Conservation (phyloP, 1,139 yeast species). For the Suzukiozyma palmioleophila region DNA sequence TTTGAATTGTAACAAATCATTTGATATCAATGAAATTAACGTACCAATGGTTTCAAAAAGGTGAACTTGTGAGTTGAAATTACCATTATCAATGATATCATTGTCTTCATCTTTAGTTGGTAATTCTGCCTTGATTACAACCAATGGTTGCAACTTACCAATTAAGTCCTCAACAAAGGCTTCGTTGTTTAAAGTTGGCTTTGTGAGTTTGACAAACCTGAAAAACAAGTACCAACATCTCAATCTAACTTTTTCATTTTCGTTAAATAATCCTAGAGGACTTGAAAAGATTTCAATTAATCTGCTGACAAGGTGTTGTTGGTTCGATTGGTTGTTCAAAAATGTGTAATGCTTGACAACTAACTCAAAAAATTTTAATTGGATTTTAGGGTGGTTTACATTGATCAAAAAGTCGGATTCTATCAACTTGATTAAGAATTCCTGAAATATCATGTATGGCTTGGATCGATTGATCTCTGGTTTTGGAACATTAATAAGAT, state of each 20-base stretch:
- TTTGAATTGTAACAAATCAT: conserved; percentile 25
- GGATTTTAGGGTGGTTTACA: conserved; percentile 73
- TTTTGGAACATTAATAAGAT: conserved; percentile 64
- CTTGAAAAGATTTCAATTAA: conserved; percentile 77
- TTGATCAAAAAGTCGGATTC: conserved; percentile 48
- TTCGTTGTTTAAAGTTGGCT: conserved; percentile 43
- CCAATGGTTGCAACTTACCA: conserved; percentile 42
- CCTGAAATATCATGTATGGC: conserved; percentile 57
- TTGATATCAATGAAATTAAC: conserved; percentile 46
- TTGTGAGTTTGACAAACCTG: conserved; percentile 74
- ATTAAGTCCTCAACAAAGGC: conserved; percentile 34
- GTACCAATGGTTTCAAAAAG: conserved; percentile 79
- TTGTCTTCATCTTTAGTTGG: conserved; percentile 51
- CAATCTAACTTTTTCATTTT: conserved; percentile 65
- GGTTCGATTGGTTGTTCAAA: conserved; percentile 45
- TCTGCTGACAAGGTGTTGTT: conserved; percentile 52
- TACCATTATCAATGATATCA: conserved; percentile 52
- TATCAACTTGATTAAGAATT: conserved; percentile 61
- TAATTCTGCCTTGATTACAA: conserved; percentile 56
- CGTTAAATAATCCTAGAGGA: conserved; percentile 75
- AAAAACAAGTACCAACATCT: conserved; percentile 90
- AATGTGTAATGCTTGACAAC: conserved; percentile 75
- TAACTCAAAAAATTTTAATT: conserved; percentile 76
- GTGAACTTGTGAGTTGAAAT: conserved; percentile 75
- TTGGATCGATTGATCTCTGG: conserved; percentile 56